Evolutionary conservation across 805 yeast genomes (phyloP), one percentile per base, ranked within the genome.

Genomic region (Diddensiella santjacobensis): DNA sequence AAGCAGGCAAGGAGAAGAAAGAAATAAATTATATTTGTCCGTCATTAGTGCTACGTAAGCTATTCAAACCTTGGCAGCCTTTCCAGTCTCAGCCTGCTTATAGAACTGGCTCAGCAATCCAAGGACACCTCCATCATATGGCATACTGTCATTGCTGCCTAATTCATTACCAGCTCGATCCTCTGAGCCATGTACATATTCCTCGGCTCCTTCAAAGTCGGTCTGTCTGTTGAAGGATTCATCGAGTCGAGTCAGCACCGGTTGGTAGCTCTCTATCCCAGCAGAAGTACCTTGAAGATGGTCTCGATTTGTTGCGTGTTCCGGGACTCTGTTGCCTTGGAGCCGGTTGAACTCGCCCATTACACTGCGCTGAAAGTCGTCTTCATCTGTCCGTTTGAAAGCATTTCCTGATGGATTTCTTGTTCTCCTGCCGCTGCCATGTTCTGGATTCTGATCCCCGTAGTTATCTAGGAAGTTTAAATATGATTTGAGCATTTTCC

Each of bases 401-500:
- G 31, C 8, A 13, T 8, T 26, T 8, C 8, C 8, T 8, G 8
- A 13, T 8, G 31, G 31, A 18, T 23, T 33, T 23, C 35, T 30
- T 3, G 44, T 11, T 24, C 44, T 22, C 18, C 22, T 17, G 11
- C 22, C 15, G 10, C 23, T 22, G 4, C 19, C 10, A 26, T 22
- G 47, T 15, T 22, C 17, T n/a, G 17, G 38, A 37, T 30, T 33
- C 11, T 49, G 48, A 13, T 47, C 57, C 4, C 82, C 90, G 65
- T 89, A 89, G 57, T 89, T 87, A 59, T 89, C 96, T 58, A 89
- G 69, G 62, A 90, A 90, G 63, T 88, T 83, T 68, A 90, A 71
- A 63, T 88, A 90, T 0, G 96, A 87, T 58, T 87, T 87, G 68
- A 87, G 79, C 96, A 91, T 90, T 63, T 91, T 90, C 53, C 83